A percentile compares a stretch with the other conserved stretches of the same genome.
Evolutionary conservation across 1,284 basidiomycete species (phyloP).

Genomic region (Serendipita sp.): DNA sequence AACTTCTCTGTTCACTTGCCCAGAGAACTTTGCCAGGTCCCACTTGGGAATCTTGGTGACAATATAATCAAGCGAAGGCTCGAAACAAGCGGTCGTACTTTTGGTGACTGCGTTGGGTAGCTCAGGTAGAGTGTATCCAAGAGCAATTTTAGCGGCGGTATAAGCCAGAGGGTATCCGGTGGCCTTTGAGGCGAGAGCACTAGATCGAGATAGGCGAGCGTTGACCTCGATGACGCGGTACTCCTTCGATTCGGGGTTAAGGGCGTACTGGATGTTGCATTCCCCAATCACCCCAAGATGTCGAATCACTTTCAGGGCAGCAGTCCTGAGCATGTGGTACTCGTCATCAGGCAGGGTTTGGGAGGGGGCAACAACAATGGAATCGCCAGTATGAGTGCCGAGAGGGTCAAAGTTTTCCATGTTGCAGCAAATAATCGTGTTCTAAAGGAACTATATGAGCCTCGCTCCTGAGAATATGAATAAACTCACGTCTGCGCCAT

Average conservation of each 20-base stretch:
- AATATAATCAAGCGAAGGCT: conserved; percentile 98
- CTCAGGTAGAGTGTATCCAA: conserved; percentile 95
- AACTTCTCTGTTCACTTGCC: conserved; percentile 74
- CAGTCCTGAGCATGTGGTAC: conserved; percentile 97
- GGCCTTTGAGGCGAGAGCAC: conserved; percentile 94
- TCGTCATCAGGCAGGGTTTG: conserved; percentile 96
- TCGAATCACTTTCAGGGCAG: conserved; percentile 93
- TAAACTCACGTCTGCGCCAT: conserved; percentile 73
- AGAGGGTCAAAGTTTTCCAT: conserved; percentile 99
- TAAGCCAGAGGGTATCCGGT: conserved; percentile 99
- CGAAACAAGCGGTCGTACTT: conserved; percentile 98
- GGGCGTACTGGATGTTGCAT: conserved; percentile 98
- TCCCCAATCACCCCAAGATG: conserved; percentile 98
- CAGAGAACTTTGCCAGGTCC: conserved; percentile 92
- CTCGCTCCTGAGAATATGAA: not conserved
- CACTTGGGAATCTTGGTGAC: conserved; percentile 99
- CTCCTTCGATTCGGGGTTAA: conserved; percentile 84
- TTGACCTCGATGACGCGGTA: conserved; percentile 99
- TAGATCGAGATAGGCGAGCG: conserved; percentile 42
- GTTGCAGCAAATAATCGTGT: conserved; percentile 92
- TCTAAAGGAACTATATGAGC: conserved; percentile 28
- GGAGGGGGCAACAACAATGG: conserved; percentile 98
- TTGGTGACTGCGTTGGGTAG: conserved; percentile 98
- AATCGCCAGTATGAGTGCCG: conserved; percentile 99
- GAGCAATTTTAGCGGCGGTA: conserved; percentile 98